Evolutionary conservation across 169 alveolate species (phyloP).

Genomic region (Eimeria falciformis): DNA sequence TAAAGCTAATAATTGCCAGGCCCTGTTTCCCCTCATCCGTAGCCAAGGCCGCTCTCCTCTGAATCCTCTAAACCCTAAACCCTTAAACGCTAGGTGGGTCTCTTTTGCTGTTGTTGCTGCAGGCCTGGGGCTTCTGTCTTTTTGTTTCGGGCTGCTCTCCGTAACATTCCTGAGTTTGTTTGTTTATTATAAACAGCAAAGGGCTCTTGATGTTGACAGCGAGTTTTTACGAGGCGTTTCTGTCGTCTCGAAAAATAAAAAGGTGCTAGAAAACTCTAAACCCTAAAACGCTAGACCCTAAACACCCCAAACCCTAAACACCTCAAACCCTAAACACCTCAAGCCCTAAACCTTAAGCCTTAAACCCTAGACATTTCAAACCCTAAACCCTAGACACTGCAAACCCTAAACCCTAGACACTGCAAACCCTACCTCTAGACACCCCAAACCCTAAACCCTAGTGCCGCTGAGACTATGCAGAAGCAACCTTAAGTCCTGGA

Average conservation of each 20-base stretch:
- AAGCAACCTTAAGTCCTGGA: neutral
- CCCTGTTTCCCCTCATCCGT: constrained; percentile 19
- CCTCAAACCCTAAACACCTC: neutral
- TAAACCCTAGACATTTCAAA: neutral
- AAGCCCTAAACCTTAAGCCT: no score
- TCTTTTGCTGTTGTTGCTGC: neutral
- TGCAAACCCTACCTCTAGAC: no score
- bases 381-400: neutral
- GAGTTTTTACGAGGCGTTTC: constrained; percentile 18
- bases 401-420: neutral
- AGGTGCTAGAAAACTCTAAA: constrained; percentile 1
- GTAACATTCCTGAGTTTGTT: neutral
- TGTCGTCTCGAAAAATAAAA: neutral
- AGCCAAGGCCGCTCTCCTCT: no score
- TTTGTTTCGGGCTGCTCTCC: neutral
- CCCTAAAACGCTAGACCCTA: constrained; percentile 26
- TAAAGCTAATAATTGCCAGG: neutral
- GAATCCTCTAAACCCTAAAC: constrained; percentile 46
- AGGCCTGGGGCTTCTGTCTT: neutral
- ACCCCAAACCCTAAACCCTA: constrained; percentile 36
- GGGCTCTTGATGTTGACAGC: neutral
- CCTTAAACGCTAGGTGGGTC: neutral
- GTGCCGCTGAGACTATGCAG: neutral
- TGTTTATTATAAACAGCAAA: constrained; percentile 1
- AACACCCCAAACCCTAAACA: constrained; percentile 45